Conservation (phyloP, 177 flowering plant genomes). For the Vitis hybrid region DNA sequence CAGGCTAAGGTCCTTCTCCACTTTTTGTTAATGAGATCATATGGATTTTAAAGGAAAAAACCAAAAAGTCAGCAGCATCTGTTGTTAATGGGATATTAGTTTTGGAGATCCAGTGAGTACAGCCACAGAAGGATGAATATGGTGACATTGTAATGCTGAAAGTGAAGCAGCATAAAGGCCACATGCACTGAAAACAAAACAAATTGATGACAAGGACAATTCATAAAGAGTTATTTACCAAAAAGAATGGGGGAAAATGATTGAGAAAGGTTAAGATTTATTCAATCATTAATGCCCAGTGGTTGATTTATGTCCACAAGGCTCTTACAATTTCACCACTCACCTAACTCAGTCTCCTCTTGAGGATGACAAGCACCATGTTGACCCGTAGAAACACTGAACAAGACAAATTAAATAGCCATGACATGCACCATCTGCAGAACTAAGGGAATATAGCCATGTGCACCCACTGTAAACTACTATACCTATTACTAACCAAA, state of each 20-base stretch:
- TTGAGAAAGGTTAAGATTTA: no score
- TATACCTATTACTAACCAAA: no score
- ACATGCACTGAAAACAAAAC: not conserved
- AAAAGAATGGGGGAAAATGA: no score
- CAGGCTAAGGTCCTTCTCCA: no score
- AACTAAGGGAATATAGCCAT: not conserved
- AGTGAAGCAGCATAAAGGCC: slow-evolving; percentile 2
- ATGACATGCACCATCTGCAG: no score
- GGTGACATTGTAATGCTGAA: not conserved
- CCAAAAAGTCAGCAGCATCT: no score
- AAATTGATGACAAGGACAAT: not conserved
- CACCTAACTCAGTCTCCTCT: not conserved
- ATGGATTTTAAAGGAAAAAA: no score
- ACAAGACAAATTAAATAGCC: not conserved
- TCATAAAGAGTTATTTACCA: not conserved
- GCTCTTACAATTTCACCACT: not conserved
- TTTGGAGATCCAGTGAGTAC: not conserved
- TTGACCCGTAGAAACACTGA: not conserved
- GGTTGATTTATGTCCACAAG: no score
- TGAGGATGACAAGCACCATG: not conserved
- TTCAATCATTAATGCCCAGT: no score
- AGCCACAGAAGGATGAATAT: not conserved
- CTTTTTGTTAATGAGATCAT: no score
- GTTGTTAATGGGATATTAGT: not conserved
- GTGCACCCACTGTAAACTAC: no score